These are phyloP conservation scores for Funneliformis caledonium DNA, from an alignment of 371 early-diverging fungal genomes.

Conservation along the genomic window DNA sequence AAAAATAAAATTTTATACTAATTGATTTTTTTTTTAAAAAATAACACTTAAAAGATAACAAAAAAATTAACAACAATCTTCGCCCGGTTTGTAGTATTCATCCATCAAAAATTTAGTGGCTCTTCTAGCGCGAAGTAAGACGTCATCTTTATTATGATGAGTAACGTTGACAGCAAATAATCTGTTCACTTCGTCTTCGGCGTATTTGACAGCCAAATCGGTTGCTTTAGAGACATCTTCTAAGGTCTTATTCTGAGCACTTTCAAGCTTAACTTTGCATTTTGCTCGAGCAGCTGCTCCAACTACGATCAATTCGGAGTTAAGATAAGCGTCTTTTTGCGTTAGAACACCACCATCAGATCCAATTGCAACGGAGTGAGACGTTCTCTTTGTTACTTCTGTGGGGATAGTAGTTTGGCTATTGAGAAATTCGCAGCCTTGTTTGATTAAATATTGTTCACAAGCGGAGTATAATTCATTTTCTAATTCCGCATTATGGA, in stretches of 20 bases:
- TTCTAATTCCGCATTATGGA: background rate
- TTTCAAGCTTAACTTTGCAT: background rate
- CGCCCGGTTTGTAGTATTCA: constrained; percentile 11
- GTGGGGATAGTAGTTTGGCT: background rate
- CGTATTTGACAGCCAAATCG: background rate
- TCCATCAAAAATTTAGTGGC: constrained; percentile 17
- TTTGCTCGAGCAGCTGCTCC: constrained; percentile 6
- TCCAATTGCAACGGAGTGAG: background rate
- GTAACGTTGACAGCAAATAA: background rate
- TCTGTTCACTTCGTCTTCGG: constrained; percentile 13
- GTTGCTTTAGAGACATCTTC: background rate
- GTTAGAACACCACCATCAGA: background rate
- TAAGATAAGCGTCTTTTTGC: background rate
- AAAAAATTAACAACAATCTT: background rate
- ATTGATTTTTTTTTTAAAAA: no score
- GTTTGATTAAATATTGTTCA: constrained; percentile 17
- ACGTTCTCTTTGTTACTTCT: background rate
- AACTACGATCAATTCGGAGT: constrained; percentile 33
- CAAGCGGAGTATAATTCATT: constrained; percentile 9
- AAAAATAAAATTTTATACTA: no score
- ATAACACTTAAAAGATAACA: no score
- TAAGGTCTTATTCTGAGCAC: background rate
- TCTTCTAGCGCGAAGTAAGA: background rate
- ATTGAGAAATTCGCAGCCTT: background rate
- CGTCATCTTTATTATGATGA: constrained; percentile 5